Evolutionary conservation across 257 asterid species (phyloP).

Genomic region (Lithospermum erythrorhizon): DNA sequence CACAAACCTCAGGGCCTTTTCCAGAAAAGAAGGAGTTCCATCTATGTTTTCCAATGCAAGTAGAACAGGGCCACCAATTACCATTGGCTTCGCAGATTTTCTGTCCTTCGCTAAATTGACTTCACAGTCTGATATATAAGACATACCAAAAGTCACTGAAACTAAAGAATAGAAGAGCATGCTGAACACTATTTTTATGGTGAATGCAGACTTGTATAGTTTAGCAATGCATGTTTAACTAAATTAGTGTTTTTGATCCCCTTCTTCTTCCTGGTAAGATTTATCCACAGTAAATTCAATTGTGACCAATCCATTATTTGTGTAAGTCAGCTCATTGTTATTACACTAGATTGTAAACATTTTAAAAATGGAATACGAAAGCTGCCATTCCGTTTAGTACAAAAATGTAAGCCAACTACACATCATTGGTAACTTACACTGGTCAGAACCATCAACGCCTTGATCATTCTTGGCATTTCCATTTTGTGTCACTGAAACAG

Average conservation of each 20-base stretch:
- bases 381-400: too few relatives aligned
- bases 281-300: neutral
- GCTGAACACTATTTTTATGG: neutral
- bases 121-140: too few relatives aligned
- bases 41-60: constrained; percentile 97
- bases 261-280: too few relatives aligned
- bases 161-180: neutral
- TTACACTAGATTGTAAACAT: neutral
- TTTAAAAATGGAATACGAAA: neutral
- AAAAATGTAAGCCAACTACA: neutral
- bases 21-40: constrained; percentile 95
- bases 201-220: neutral
- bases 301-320: neutral
- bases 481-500: constrained; percentile 65
- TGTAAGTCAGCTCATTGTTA: neutral
- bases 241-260: too few relatives aligned
- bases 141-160: neutral
- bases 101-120: constrained; percentile 55
- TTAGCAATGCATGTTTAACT: too few relatives aligned
- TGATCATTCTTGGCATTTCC: constrained; percentile 71
- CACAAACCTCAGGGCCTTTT: constrained; percentile 85
- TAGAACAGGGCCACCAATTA: constrained; percentile 84
- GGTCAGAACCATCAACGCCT: constrained; percentile 55
- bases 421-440: constrained; percentile 29
- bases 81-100: constrained; percentile 59